A percentile compares a stretch with the other conserved stretches of the same genome.
phyloP scores from a whole-genome alignment of 2,329 filamentous ascomycete species.

The Fusarium staphyleae region DNA sequence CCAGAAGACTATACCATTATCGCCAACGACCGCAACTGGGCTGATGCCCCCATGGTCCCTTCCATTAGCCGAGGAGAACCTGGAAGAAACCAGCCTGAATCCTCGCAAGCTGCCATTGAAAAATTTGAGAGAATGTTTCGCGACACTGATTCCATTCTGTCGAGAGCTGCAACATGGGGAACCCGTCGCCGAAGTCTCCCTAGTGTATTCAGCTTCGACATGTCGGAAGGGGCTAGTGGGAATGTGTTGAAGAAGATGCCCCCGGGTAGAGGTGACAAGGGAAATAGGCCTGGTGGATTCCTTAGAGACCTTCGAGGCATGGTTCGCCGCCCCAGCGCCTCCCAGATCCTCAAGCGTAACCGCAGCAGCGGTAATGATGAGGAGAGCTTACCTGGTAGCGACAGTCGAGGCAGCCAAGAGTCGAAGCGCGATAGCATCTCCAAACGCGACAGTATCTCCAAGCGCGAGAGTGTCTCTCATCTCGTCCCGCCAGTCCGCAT shows the following conservation, averaged over 20 bases:
- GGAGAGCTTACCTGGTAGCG: slow-evolving; percentile 33
- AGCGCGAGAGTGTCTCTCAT: slow-evolving; percentile 52
- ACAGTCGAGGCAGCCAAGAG: slow-evolving; percentile 38
- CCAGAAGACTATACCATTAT: slow-evolving; percentile 59
- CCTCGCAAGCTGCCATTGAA: slow-evolving; percentile 62
- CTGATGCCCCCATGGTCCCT: slow-evolving; percentile 55
- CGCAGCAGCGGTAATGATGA: slow-evolving; percentile 50
- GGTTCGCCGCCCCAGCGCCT: slow-evolving; percentile 58
- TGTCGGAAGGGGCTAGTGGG: slow-evolving; percentile 62
- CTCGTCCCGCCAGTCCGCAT: slow-evolving; percentile 60
- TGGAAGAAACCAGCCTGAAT: slow-evolving; percentile 54
- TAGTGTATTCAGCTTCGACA: slow-evolving; percentile 61
- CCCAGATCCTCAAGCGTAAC: slow-evolving; percentile 55
- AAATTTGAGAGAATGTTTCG: slow-evolving; percentile 59
- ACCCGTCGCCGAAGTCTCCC: slow-evolving; percentile 72
- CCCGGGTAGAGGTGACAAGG: slow-evolving; percentile 56
- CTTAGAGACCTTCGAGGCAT: slow-evolving; percentile 60
- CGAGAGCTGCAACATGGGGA: slow-evolving; percentile 72
- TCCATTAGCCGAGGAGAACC: slow-evolving; percentile 49
- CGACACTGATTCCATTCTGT: slow-evolving; percentile 66
- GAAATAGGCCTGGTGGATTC: slow-evolving; percentile 55
- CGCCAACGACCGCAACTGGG: slow-evolving; percentile 57
- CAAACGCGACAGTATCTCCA: slow-evolving; percentile 53
- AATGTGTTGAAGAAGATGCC: slow-evolving; percentile 70
- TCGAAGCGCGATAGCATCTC: slow-evolving; percentile 32